Evolutionary conservation across 179 eudicot genomes (phyloP), one percentile per base, ranked within the genome.

Genomic region (Silene coronaria): DNA sequence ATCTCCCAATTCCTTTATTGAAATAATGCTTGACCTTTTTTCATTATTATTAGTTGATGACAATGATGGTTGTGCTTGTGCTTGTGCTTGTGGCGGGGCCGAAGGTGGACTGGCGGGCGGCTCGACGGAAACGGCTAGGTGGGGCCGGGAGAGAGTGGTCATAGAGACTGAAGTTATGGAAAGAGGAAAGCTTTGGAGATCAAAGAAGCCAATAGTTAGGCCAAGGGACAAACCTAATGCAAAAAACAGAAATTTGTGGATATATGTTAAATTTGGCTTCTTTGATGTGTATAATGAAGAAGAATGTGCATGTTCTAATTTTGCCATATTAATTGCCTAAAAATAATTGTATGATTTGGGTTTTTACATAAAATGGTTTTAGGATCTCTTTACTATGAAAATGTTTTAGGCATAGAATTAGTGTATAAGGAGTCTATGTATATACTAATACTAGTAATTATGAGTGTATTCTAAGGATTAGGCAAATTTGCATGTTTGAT

Each of bases 181-280:
- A 0, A 53, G 21, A n/a, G 58, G 58, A 3, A 53, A 16, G 21
- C 58, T 72, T 80, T 80, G 72, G 46, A 80, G 78, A 63, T 70
- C 75, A 67, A 79, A 66, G 73, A 82, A 81, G 62, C 87, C 82
- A 74, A 82, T 57, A 59, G 78, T 77, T 71, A 81, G 55, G 72
- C 79, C 78, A 70, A 80, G 72, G 19, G 87, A 83, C 64, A 81
- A 70, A 45, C 84, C 87, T 61, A 84, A 59, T 53, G 82, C 80
- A 74, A 84, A 82, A 34, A 74, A 69, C 36, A 84, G 64, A 46
- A 72, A 42, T 42, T 73, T 30, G 53, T n/a, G 59, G 46, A 76
- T 60, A 72, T 4, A 77, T 27, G 67, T 64, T 12, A 80, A 27
- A 30, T 42, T 71, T 26, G 64, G 60, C 38, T 71, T 76, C 46